A percentile compares a stretch with the other conserved stretches of the same genome.
Evolutionary conservation across 208 protist genomes (phyloP).

Genomic region (Trypanosoma brucei): DNA sequence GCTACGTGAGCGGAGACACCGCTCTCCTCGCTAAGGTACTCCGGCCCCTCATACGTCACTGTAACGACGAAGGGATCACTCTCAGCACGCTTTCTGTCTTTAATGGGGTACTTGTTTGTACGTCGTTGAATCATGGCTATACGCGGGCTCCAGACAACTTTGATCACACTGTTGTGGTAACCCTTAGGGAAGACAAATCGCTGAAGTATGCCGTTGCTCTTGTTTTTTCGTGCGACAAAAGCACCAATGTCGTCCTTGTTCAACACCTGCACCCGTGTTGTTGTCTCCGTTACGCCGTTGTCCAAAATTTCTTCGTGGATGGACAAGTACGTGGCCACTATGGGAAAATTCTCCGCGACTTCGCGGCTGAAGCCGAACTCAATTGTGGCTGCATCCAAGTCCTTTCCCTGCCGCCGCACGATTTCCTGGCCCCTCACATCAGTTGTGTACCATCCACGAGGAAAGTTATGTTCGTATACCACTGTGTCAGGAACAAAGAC

Average conservation of each 20-base stretch:
- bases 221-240: slow-evolving; percentile 76
- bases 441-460: slow-evolving; percentile 83
- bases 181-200: slow-evolving; percentile 84
- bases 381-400: slow-evolving; percentile 82
- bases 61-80: slow-evolving; percentile 61
- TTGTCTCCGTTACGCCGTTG: slow-evolving; percentile 41
- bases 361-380: slow-evolving; percentile 52
- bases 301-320: slow-evolving; percentile 41
- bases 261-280: slow-evolving; percentile 81
- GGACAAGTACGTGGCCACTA: slow-evolving; percentile 73
- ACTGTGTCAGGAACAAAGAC: slow-evolving; percentile 83
- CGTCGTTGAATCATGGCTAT: slow-evolving; percentile 83
- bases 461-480: slow-evolving; percentile 89
- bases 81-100: slow-evolving; percentile 61
- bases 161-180: slow-evolving; percentile 79
- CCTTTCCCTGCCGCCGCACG: slow-evolving; percentile 80
- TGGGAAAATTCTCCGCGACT: slow-evolving; percentile 41
- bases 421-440: slow-evolving; percentile 75
- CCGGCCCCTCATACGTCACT: slow-evolving; percentile 85
- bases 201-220: slow-evolving; percentile 82
- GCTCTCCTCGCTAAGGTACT: slow-evolving; percentile 72
- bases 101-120: slow-evolving; percentile 74
- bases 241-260: slow-evolving; percentile 71
- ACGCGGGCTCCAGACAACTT: slow-evolving; percentile 84
- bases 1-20: slow-evolving; percentile 69